Conservation (phyloP, 1,284 basidiomycete species). For the Cutaneotrichosporon sp. region DNA sequence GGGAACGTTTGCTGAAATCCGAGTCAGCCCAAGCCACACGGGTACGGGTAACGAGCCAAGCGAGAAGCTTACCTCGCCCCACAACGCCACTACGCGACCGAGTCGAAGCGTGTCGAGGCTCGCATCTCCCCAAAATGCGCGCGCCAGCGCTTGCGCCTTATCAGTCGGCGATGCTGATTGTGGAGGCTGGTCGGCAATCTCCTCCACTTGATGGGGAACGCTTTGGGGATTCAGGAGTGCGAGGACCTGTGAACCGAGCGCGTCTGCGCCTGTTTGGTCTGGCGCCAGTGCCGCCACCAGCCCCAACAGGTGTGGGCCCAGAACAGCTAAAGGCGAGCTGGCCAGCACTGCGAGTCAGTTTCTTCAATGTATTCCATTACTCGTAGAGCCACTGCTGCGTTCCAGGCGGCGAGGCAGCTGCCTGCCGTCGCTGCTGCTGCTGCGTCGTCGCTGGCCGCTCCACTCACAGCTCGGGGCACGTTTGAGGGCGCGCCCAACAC, state of each 20-base stretch:
- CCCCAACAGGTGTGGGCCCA: constrained; percentile 24
- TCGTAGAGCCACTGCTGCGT: not conserved
- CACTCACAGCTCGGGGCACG: constrained; percentile 24
- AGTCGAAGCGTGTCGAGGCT: constrained; percentile 18
- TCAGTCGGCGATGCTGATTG: not conserved
- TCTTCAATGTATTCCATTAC: constrained; percentile 4
- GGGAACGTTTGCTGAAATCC: not conserved
- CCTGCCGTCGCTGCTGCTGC: not conserved
- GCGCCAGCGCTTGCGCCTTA: constrained; percentile 3
- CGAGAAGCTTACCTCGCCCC: constrained; percentile 14
- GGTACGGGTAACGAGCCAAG: constrained; percentile 1
- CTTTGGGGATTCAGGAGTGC: not conserved
- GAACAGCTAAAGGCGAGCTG: constrained; percentile 16
- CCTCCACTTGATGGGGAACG: not conserved
- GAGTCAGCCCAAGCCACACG: not conserved
- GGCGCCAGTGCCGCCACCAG: constrained; percentile 2
- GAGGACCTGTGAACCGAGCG: not conserved
- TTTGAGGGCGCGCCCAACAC: constrained; percentile 15
- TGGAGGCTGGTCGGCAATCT: not conserved
- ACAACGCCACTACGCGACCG: constrained; percentile 17
- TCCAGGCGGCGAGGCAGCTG: not conserved
- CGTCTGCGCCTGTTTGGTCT: not conserved
- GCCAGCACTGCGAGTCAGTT: constrained; percentile 19
- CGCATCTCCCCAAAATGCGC: constrained; percentile 15
- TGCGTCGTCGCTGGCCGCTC: constrained; percentile 14